These are phyloP conservation scores for Arachis stenosperma DNA, from an alignment of 306 rosid genomes.

Conservation along the genomic window DNA sequence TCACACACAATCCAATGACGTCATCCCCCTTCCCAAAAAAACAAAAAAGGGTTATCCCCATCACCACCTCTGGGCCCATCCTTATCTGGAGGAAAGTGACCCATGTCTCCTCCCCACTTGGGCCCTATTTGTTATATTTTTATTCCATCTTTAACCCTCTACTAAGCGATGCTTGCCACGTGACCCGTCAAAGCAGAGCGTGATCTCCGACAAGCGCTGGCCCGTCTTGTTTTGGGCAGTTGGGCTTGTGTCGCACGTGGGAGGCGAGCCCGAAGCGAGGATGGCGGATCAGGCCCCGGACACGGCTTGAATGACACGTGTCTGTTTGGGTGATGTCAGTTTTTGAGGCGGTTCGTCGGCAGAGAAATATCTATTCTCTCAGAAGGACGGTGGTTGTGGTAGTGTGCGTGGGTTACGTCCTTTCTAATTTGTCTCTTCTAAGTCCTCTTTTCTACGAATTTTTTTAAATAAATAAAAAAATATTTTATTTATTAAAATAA, in stretches of 20 bases:
- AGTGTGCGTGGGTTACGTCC: not conserved
- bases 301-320: conserved; percentile 34
- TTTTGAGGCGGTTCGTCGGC: conserved; percentile 31
- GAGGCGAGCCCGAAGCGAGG: conserved; percentile 24
- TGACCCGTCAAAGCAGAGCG: not conserved
- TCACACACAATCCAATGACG: conserved; percentile 25
- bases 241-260: conserved; percentile 18
- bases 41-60: conserved; percentile 34
- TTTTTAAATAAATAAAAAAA: no score
- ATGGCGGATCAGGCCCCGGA: not conserved
- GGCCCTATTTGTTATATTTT: conserved; percentile 26
- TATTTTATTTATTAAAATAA: no score
- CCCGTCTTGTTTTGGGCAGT: not conserved
- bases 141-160: conserved; percentile 16
- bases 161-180: conserved; percentile 37
- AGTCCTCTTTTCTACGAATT: not conserved
- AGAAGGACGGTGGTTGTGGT: not conserved
- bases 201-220: conserved; percentile 23
- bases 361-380: conserved; percentile 31
- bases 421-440: no score
- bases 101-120: conserved; percentile 23
- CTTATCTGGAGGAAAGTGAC: conserved; percentile 45
- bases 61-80: conserved; percentile 33
- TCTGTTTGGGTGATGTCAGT: not conserved
- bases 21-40: not conserved